These are phyloP conservation scores for Omphalea diandra DNA, from an alignment of 441 rosid genomes.

Conservation along the genomic window DNA sequence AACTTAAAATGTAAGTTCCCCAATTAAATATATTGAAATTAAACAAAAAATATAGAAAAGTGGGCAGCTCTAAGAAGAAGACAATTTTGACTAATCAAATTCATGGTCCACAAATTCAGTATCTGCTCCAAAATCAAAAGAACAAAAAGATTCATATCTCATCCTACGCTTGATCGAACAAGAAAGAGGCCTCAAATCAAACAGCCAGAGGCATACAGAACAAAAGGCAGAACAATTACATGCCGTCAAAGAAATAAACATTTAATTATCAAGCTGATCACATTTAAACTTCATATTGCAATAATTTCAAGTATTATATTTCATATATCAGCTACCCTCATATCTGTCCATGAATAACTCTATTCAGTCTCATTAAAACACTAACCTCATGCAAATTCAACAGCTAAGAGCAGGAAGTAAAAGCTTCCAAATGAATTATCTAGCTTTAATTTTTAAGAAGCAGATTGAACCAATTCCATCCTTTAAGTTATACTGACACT, in stretches of 20 bases:
- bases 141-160: constrained; percentile 1
- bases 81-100: no score
- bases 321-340: not conserved
- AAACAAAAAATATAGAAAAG: no score
- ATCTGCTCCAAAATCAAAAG: no score
- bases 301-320: not conserved
- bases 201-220: not conserved
- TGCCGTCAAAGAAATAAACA: not conserved
- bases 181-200: not conserved
- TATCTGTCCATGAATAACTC: not conserved
- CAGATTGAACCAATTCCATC: not conserved
- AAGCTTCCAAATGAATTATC: not conserved
- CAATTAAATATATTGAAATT: no score
- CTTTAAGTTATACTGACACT: not conserved
- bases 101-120: no score
- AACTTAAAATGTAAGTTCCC: no score
- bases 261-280: not conserved
- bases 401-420: not conserved
- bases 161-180: not conserved
- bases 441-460: not conserved
- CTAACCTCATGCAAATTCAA: not conserved
- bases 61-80: no score
- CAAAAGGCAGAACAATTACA: not conserved
- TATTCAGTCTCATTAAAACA: not conserved
- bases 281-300: not conserved